These are phyloP conservation scores for Wickerhamiella occidentalis DNA, from an alignment of 805 yeast genomes.

Conservation along the genomic window DNA sequence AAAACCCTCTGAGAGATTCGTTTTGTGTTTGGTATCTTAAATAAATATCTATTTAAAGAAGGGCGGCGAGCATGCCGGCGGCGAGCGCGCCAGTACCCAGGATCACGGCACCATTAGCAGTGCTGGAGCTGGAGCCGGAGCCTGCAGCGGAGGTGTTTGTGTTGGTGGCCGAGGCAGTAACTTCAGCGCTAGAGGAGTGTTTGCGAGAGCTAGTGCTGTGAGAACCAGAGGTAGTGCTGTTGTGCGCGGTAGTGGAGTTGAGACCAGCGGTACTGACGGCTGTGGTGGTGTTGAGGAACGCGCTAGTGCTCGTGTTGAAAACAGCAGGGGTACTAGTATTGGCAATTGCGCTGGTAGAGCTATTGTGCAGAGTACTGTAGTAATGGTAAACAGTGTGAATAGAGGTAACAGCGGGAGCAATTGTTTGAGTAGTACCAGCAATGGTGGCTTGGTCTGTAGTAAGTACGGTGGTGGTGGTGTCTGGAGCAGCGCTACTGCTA, in stretches of 20 bases:
- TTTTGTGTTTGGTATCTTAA: neutral
- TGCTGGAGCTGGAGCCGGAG: neutral
- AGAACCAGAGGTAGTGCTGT: neutral
- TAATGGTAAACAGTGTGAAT: neutral
- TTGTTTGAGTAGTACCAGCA: constrained; percentile 8
- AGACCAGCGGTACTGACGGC: neutral
- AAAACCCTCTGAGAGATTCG: neutral
- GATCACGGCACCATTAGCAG: constrained; percentile 3
- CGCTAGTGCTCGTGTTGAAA: neutral
- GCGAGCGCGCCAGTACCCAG: constrained; percentile 7
- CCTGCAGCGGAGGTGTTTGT: neutral
- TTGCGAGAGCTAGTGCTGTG: neutral
- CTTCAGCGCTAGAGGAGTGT: neutral
- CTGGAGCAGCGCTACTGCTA: neutral
- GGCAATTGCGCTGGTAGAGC: neutral
- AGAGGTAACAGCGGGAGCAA: neutral
- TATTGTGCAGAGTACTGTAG: neutral
- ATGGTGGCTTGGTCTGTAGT: constrained; percentile 2
- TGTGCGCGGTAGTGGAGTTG: neutral
- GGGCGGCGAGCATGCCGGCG: constrained; percentile 1
- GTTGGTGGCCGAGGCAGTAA: neutral
- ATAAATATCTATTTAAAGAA: constrained; percentile 4
- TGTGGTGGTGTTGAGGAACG: neutral
- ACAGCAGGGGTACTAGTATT: neutral
- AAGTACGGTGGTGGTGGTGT: neutral